These are phyloP conservation scores for Voacanga thouarsii DNA, from an alignment of 257 asterid species.

Conservation along the genomic window DNA sequence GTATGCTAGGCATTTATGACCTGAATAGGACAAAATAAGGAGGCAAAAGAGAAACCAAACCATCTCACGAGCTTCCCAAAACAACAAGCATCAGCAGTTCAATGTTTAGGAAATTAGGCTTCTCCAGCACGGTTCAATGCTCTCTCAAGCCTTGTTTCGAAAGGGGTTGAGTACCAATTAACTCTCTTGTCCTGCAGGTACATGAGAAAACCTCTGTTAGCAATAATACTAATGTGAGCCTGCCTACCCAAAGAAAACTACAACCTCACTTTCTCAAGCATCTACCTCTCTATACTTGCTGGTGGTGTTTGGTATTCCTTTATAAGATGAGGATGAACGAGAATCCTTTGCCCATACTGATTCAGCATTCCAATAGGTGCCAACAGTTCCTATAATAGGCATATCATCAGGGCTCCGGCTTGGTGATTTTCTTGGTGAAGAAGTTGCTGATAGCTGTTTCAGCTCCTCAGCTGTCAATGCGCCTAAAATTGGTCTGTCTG, in stretches of 20 bases:
- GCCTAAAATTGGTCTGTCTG: conserved; percentile 93
- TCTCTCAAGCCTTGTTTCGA: conserved; percentile 79
- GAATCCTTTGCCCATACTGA: conserved; percentile 36
- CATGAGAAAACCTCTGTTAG: conserved; percentile 10
- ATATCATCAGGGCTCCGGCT: conserved; percentile 83
- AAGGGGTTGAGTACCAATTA: conserved; percentile 88
- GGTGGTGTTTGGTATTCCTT: conserved; percentile 85
- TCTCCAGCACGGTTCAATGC: conserved; percentile 55
- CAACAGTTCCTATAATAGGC: conserved; percentile 91
- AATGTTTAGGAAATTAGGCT: conserved; percentile 26
- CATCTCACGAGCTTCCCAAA: conserved; percentile 21
- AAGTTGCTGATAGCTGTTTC: conserved; percentile 56
- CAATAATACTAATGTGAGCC: conserved; percentile 8
- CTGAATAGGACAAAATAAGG: neutral
- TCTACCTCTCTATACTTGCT: conserved; percentile 93
- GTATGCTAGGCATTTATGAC: neutral
- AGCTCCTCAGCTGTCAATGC: conserved; percentile 91
- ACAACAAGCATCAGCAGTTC: conserved; percentile 3
- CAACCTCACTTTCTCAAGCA: conserved; percentile 17
- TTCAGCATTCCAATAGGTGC: conserved; percentile 70
- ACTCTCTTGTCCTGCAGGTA: conserved; percentile 79
- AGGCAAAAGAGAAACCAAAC: conserved; percentile 10
- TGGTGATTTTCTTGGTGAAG: conserved; percentile 80
- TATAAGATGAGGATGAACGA: conserved; percentile 50
- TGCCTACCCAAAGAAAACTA: too few relatives aligned